Evolutionary conservation across 176 grass and related monocot genomes (phyloP).

Genomic region (Oryza brachyantha): DNA sequence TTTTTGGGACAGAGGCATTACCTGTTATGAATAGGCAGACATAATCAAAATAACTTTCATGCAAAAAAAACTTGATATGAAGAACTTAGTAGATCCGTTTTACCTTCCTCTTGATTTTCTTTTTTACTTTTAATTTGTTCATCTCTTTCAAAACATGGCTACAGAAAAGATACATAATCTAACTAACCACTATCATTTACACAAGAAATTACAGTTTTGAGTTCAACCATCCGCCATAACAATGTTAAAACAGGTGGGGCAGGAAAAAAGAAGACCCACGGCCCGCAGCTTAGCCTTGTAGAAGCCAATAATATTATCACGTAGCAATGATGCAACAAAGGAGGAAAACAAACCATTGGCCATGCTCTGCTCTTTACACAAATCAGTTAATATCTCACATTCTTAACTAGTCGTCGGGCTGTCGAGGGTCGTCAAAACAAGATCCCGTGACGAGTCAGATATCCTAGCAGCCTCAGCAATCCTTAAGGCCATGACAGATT

Average conservation of each 20-base stretch:
- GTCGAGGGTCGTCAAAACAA: constrained; percentile 36
- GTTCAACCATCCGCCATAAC: constrained; percentile 37
- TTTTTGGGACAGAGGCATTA: no score
- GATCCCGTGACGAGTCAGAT: constrained; percentile 40
- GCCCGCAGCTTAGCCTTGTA: constrained; percentile 22
- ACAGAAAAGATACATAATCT: constrained; percentile 38
- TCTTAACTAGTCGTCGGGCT: constrained; percentile 29
- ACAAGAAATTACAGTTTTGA: constrained; percentile 45
- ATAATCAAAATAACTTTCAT: no score
- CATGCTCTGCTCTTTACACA: constrained; percentile 14
- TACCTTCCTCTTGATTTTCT: not conserved
- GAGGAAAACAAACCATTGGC: not conserved
- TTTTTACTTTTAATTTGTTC: not conserved
- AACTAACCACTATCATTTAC: constrained; percentile 40
- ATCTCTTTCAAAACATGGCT: constrained; percentile 23
- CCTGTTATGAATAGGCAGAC: no score
- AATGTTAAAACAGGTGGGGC: constrained; percentile 11
- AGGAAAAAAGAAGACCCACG: constrained; percentile 1
- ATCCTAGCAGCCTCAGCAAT: constrained; percentile 46
- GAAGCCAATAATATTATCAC: constrained; percentile 36
- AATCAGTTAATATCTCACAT: constrained; percentile 12
- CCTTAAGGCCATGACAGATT: constrained; percentile 50
- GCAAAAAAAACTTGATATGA: no score
- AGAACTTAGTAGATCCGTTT: not conserved
- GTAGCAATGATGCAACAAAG: not conserved